Conservation (phyloP, 1,284 basidiomycete species). For the Mycena citricolor region DNA sequence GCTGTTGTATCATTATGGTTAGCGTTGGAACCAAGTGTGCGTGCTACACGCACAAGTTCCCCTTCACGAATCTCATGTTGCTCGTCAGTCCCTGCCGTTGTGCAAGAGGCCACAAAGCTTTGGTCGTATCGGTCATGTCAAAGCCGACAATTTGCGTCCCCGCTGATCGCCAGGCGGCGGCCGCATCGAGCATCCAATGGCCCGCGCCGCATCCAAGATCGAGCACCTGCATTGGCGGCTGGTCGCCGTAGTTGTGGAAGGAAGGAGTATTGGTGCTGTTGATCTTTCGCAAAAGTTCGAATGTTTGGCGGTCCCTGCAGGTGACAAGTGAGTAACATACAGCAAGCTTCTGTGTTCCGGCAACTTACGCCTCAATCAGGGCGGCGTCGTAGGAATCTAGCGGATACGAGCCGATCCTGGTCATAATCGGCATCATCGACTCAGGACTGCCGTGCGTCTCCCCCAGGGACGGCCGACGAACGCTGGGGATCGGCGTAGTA, state of each 20-base stretch:
- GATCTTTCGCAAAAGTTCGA: conserved; percentile 51
- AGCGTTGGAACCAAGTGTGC: too few relatives aligned
- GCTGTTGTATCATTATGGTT: too few relatives aligned
- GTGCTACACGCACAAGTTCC: conserved; percentile 65
- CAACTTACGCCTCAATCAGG: conserved; percentile 20
- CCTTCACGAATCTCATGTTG: conserved; percentile 55
- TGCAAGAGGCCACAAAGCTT: conserved; percentile 38
- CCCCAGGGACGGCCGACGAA: too few relatives aligned
- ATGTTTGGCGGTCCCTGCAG: conserved; percentile 55
- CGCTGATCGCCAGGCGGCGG: conserved; percentile 53
- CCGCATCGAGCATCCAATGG: conserved; percentile 60
- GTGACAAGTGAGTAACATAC: too few relatives aligned
- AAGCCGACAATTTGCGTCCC: conserved; percentile 58
- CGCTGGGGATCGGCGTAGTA: too few relatives aligned
- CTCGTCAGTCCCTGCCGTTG: conserved; percentile 31
- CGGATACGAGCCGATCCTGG: conserved; percentile 18
- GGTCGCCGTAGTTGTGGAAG: conserved; percentile 56
- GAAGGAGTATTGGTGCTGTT: conserved; percentile 52
- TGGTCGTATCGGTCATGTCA: conserved; percentile 49
- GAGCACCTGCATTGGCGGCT: conserved; percentile 52
- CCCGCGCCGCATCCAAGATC: conserved; percentile 76
- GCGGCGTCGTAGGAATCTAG: conserved; percentile 19
- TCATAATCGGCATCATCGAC: conserved; percentile 9
- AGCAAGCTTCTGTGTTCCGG: too few relatives aligned
- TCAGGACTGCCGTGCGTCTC: too few relatives aligned